These are phyloP conservation scores for Jacaranda mimosifolia DNA, from an alignment of 257 asterid species.

Conservation along the genomic window DNA sequence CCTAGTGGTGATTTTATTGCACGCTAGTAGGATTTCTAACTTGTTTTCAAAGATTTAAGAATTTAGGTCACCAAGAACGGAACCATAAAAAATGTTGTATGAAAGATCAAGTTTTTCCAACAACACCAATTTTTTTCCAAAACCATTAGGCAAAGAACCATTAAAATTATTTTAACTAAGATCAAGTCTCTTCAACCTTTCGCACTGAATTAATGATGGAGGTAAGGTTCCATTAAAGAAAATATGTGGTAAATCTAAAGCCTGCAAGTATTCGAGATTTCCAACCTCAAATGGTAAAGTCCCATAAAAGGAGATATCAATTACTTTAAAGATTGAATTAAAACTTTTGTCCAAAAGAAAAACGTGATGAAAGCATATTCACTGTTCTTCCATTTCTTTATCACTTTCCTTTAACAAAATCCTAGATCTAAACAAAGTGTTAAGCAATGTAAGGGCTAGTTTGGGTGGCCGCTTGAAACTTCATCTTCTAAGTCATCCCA, in stretches of 20 bases:
- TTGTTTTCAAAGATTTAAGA: no score
- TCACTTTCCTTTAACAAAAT: no score
- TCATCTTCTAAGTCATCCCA: no score
- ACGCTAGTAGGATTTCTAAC: no score
- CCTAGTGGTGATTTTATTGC: no score
- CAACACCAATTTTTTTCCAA: slow-evolving; percentile 67
- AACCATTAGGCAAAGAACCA: slow-evolving; percentile 65
- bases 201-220: slow-evolving; percentile 59
- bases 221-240: slow-evolving; percentile 77
- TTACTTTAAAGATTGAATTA: no score
- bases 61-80: slow-evolving; percentile 74
- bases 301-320: slow-evolving; percentile 87
- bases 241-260: slow-evolving; percentile 73
- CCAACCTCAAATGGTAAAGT: slow-evolving; percentile 71
- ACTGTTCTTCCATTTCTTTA: no score
- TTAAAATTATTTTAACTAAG: slow-evolving; percentile 65
- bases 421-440: no score
- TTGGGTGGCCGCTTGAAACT: no score
- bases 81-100: slow-evolving; percentile 62
- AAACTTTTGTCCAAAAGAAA: no score
- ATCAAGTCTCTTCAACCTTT: slow-evolving; percentile 63
- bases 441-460: no score
- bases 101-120: slow-evolving; percentile 76
- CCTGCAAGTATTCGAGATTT: slow-evolving; percentile 65
- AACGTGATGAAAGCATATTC: no score